A percentile compares a stretch with the other conserved stretches of the same genome.
These are phyloP conservation scores for Penicillium sp. DNA, from an alignment of 2,329 filamentous ascomycete species.

Conservation along the genomic window DNA sequence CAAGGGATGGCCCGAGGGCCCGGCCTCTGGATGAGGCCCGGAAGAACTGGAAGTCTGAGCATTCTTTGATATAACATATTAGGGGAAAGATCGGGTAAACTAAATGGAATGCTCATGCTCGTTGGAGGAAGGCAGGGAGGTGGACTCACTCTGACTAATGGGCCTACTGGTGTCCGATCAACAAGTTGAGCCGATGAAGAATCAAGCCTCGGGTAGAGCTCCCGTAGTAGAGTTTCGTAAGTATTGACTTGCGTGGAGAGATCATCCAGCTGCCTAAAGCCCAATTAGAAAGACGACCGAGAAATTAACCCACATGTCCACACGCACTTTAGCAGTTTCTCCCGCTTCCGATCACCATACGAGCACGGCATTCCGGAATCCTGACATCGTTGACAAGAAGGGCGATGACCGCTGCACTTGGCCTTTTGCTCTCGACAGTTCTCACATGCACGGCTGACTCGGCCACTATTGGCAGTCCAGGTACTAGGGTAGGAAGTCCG, in stretches of 20 bases:
- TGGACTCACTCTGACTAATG: constrained; percentile 26
- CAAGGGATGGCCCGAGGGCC: constrained; percentile 27
- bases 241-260: constrained; percentile 35
- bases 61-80: background rate
- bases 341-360: constrained; percentile 44
- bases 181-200: constrained; percentile 32
- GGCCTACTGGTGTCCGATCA: constrained; percentile 30
- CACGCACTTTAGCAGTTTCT: constrained; percentile 41
- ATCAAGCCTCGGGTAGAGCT: constrained; percentile 32
- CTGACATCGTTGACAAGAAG: constrained; percentile 41
- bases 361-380: constrained; percentile 39
- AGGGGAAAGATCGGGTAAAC: constrained; percentile 2
- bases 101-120: background rate
- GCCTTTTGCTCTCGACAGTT: constrained; percentile 45
- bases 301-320: constrained; percentile 8
- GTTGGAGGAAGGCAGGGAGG: background rate
- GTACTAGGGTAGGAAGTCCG: constrained; percentile 21
- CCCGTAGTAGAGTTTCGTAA: constrained; percentile 34
- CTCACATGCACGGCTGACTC: constrained; percentile 41
- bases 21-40: background rate
- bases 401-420: constrained; percentile 44
- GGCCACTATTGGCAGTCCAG: constrained; percentile 24
- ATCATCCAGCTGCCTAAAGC: constrained; percentile 35
- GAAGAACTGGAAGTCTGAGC: background rate
- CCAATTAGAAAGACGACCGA: constrained; percentile 11